Evolutionary conservation across 345 rosid genomes (phyloP), one percentile per base, ranked within the genome.

Genomic region (Citrus sinensis): DNA sequence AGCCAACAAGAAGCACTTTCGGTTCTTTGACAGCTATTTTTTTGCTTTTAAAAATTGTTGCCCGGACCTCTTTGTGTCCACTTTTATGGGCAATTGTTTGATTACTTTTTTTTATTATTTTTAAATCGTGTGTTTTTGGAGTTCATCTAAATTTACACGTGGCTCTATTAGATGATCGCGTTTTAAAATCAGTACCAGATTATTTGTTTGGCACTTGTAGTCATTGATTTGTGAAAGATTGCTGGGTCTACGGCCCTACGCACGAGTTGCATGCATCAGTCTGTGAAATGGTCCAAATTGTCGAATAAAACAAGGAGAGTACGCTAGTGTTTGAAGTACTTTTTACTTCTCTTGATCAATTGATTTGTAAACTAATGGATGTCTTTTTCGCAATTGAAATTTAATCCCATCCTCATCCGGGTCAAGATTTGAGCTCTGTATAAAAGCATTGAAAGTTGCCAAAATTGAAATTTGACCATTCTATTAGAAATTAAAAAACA

Each of bases 1-100:
- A 9, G 27, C 29, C 29, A 59, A 7, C 37, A n/a, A 6, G n/a
- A 37, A 1, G 27, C 4, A 30, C 78, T 75, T 64, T 75, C 42
- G 78, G 78, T 75, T 49, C 78, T 20, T 64, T 46, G 49, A 75
- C 78, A 64, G 71, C 61, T 49, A 19, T 6, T 34, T 56, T 58
- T 71, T 11, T 1, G 7, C 62, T 27, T 46, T 75, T 49, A 49
- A 64, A 29, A 64, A 20, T 46, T 64, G 70, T 63, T 17, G 40
- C 9, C n/a, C 0, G 8, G 30, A 6, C 5, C 63, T 11, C 11
- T 20, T 6, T 42, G 67, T 14, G 32, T 54, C 40, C 2, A 39
- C 29, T 62, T 74, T 20, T 29, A 5, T 62, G 17, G 58, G 60
- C 60, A 16, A 17, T 2, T 70, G 60, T 24, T n/a, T 40, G 30